These are phyloP conservation scores for Leccinum subtestaceum DNA, from an alignment of 768 basidiomycete species.

Conservation along the genomic window DNA sequence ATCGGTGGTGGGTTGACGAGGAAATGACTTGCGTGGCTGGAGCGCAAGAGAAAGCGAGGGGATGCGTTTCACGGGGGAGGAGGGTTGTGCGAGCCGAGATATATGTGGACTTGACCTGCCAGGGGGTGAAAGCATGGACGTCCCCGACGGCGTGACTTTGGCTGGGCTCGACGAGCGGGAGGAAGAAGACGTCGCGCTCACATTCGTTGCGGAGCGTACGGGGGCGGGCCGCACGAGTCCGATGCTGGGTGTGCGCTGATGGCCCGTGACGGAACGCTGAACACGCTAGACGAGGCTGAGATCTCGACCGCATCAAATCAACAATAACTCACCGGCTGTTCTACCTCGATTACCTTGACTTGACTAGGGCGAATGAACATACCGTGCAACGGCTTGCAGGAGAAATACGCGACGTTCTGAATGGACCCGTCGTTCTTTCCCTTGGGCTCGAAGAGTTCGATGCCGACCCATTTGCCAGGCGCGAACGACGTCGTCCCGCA, in stretches of 20 bases:
- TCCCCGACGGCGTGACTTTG: constrained; percentile 36
- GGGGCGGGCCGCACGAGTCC: constrained; percentile 40
- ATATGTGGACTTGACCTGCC: constrained; percentile 24
- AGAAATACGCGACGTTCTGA: constrained; percentile 76
- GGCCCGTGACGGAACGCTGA: constrained; percentile 40
- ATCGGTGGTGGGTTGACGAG: constrained; percentile 41
- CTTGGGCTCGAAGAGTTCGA: constrained; percentile 76
- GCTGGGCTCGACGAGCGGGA: constrained; percentile 67
- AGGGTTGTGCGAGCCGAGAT: constrained; percentile 33
- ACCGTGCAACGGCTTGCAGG: constrained; percentile 71
- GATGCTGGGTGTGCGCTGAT: constrained; percentile 60
- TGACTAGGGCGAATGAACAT: constrained; percentile 89
- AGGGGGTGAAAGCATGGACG: constrained; percentile 30
- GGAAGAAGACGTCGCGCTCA: constrained; percentile 40
- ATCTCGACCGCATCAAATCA: not conserved
- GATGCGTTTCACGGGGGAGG: constrained; percentile 60
- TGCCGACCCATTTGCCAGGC: constrained; percentile 91
- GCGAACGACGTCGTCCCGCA: constrained; percentile 80
- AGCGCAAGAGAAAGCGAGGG: constrained; percentile 42
- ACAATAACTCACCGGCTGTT: constrained; percentile 26
- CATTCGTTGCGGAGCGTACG: constrained; percentile 35
- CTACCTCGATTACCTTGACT: constrained; percentile 56
- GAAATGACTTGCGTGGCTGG: constrained; percentile 50
- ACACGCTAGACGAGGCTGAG: constrained; percentile 23
- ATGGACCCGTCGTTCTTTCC: constrained; percentile 98